Evolutionary conservation across 805 yeast genomes (phyloP).

Genomic region (Kluyveromyces siamensis): DNA sequence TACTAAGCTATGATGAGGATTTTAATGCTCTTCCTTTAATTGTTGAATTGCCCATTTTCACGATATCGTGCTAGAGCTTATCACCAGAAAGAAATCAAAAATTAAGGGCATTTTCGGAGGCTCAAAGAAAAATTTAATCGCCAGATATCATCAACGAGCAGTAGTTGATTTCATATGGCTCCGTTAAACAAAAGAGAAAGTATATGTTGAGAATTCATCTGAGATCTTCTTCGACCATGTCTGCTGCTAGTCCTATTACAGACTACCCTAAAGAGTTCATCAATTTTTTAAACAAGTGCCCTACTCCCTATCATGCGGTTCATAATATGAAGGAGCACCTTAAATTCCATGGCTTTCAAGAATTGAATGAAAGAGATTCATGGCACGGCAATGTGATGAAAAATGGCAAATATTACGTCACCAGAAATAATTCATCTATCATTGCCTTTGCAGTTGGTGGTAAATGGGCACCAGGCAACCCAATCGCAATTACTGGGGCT

Average conservation of each 20-base stretch:
- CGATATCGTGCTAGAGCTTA: too few relatives aligned
- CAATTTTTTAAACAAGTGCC: conserved; percentile 71
- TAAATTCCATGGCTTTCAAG: conserved; percentile 55
- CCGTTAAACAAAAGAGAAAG: neutral
- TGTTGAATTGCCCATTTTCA: too few relatives aligned
- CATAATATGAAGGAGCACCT: conserved; percentile 50
- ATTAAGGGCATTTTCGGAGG: too few relatives aligned
- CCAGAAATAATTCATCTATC: conserved; percentile 82
- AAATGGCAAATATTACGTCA: conserved; percentile 70
- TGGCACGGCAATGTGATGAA: conserved; percentile 54
- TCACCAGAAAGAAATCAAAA: too few relatives aligned
- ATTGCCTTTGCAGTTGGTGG: conserved; percentile 81
- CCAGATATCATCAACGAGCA: too few relatives aligned
- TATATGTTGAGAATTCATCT: conserved; percentile 23
- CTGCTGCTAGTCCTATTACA: conserved; percentile 3
- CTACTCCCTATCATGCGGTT: conserved; percentile 93
- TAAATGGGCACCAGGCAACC: conserved; percentile 65
- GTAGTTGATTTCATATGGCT: too few relatives aligned
- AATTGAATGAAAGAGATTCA: conserved; percentile 57
- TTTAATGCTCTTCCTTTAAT: too few relatives aligned
- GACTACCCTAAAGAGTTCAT: conserved; percentile 47
- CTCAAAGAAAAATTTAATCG: too few relatives aligned
- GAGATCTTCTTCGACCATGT: conserved; percentile 17
- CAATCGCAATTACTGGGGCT: conserved; percentile 86
- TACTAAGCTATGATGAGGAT: too few relatives aligned